Evolutionary conservation across 495 filamentous ascomycete species (phyloP).

Genomic region (Aspergillus heteromorphus): DNA sequence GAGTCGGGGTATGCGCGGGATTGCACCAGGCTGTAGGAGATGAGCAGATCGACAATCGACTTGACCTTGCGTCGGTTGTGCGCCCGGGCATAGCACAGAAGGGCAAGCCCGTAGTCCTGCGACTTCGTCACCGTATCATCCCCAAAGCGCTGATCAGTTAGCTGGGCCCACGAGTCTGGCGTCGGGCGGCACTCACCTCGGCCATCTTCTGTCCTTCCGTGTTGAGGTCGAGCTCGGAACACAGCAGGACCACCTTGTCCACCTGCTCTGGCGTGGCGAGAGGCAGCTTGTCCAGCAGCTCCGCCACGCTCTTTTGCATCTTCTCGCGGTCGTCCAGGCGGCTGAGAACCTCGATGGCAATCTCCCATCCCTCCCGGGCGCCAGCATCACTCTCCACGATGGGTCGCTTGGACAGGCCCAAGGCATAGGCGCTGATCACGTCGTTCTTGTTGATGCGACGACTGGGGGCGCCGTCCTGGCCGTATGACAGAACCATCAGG

Average conservation of each 20-base stretch:
- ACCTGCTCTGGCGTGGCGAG: conserved; percentile 61
- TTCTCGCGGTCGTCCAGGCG: conserved; percentile 61
- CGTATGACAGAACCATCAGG: conserved; percentile 57
- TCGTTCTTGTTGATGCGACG: conserved; percentile 53
- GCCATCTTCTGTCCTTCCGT: conserved; percentile 66
- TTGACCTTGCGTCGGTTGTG: conserved; percentile 69
- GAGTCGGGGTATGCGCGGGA: conserved; percentile 70
- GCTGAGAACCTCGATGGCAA: conserved; percentile 70
- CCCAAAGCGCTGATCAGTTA: conserved; percentile 60
- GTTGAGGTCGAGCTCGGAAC: conserved; percentile 64
- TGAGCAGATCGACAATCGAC: conserved; percentile 77
- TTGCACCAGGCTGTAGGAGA: conserved; percentile 77
- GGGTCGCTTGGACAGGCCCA: conserved; percentile 42
- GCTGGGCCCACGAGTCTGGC: not conserved
- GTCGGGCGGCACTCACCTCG: conserved; percentile 55
- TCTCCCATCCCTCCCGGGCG: conserved; percentile 71
- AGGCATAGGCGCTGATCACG: conserved; percentile 67
- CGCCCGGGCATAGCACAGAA: conserved; percentile 81
- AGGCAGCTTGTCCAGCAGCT: conserved; percentile 58
- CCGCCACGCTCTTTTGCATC: conserved; percentile 61
- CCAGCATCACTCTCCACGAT: conserved; percentile 33
- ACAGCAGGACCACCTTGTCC: conserved; percentile 67
- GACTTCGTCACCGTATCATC: conserved; percentile 60
- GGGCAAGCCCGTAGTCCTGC: conserved; percentile 70
- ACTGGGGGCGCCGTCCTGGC: conserved; percentile 23